Evolutionary conservation across 257 asterid species (phyloP).

Genomic region (Scutellaria barbata): DNA sequence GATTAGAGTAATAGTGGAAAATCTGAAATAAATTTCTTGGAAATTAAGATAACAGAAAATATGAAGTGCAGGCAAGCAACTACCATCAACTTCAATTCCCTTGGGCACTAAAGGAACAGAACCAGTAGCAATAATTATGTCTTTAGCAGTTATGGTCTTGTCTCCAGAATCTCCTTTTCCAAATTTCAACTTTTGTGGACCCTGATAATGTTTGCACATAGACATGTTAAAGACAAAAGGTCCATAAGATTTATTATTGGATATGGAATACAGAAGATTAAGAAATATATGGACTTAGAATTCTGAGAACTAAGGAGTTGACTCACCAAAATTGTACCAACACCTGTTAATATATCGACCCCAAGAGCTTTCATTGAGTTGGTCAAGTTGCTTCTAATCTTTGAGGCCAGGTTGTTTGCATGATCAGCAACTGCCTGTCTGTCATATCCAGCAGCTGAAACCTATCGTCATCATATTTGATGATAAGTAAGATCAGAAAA

Average conservation of each 20-base stretch:
- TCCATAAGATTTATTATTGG: background rate
- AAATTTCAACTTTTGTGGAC: slow-evolving; percentile 88
- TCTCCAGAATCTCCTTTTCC: slow-evolving; percentile 70
- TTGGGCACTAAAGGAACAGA: slow-evolving; percentile 92
- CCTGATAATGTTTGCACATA: slow-evolving; percentile 51
- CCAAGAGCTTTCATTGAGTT: slow-evolving; percentile 93
- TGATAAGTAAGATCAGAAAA: slow-evolving; percentile 31
- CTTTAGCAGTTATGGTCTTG: slow-evolving; percentile 77
- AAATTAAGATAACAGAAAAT: slow-evolving; percentile 28
- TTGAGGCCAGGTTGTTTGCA: slow-evolving; percentile 88
- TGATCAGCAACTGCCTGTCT: slow-evolving; percentile 95
- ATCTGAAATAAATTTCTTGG: slow-evolving; percentile 18
- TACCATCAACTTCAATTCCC: slow-evolving; percentile 97
- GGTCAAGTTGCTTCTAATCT: slow-evolving; percentile 85
- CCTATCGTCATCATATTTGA: slow-evolving; percentile 52
- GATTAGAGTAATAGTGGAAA: slow-evolving; percentile 25
- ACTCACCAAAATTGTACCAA: slow-evolving; percentile 84
- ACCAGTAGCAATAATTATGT: slow-evolving; percentile 93
- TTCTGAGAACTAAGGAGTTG: slow-evolving; percentile 16
- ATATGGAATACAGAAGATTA: background rate
- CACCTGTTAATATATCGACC: slow-evolving; percentile 91
- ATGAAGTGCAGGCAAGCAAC: slow-evolving; percentile 43
- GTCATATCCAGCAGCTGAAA: slow-evolving; percentile 90
- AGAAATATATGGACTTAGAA: slow-evolving; percentile 15
- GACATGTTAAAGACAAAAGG: slow-evolving; percentile 24